phyloP scores from a whole-genome alignment of 2,329 filamentous ascomycete genomes.

The Dothideomycetidae sp. region DNA sequence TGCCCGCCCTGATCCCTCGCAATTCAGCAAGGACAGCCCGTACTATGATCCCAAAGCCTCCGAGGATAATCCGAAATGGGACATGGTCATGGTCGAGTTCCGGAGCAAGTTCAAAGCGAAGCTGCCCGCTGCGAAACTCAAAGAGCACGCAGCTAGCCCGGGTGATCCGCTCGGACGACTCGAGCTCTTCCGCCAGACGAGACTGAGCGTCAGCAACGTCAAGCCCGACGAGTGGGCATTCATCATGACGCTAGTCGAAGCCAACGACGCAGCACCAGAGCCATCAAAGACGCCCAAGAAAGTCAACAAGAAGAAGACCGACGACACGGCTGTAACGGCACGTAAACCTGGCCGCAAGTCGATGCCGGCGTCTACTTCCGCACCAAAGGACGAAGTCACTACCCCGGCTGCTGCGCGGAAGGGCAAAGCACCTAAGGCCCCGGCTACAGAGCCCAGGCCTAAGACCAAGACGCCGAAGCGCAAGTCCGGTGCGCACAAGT shows the following conservation, averaged over 20 bases:
- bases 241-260: conserved; percentile 31
- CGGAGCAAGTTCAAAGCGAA: conserved; percentile 63
- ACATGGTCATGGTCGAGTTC: conserved; percentile 77
- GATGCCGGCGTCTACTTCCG: background rate
- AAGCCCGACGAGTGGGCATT: conserved; percentile 50
- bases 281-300: conserved; percentile 3
- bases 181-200: conserved; percentile 69
- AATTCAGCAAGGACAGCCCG: conserved; percentile 55
- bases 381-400: background rate
- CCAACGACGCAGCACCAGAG: conserved; percentile 11
- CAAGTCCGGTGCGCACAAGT: background rate
- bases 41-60: conserved; percentile 70
- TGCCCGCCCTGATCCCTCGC: conserved; percentile 61
- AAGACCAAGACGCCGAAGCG: conserved; percentile 4
- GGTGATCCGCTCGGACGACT: conserved; percentile 43
- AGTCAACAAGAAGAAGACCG: background rate
- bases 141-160: conserved; percentile 46
- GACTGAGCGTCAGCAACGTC: conserved; percentile 67
- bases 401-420: background rate
- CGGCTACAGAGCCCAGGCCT: background rate
- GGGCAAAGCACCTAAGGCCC: background rate
- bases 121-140: conserved; percentile 50
- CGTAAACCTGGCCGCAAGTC: background rate
- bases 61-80: conserved; percentile 59
- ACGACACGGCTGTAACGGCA: background rate